These are phyloP conservation scores for Malassezia globosa DNA, from an alignment of 1,284 basidiomycete species.

Conservation along the genomic window DNA sequence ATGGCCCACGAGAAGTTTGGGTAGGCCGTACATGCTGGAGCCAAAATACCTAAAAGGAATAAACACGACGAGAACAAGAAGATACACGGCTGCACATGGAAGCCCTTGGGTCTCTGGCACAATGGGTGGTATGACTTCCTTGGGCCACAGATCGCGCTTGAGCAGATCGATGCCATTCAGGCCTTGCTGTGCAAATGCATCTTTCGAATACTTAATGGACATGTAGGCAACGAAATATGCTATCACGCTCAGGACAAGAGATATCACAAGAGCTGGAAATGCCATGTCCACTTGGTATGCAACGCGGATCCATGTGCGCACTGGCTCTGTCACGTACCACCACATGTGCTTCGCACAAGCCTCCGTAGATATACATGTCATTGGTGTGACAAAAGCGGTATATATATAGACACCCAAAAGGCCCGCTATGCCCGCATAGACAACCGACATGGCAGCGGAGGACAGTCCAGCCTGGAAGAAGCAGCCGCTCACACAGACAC, in stretches of 20 bases:
- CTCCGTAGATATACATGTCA: no score
- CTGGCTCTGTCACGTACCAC: not conserved
- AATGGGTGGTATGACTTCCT: not conserved
- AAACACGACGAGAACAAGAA: constrained; percentile 56
- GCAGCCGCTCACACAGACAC: no score
- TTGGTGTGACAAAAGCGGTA: no score
- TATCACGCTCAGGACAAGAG: constrained; percentile 21
- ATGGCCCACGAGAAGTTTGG: not conserved
- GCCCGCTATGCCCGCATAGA: no score
- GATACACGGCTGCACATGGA: constrained; percentile 77
- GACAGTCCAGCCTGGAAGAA: no score
- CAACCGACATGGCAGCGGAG: no score
- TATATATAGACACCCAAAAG: no score
- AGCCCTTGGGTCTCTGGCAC: constrained; percentile 90
- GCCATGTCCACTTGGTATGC: constrained; percentile 5
- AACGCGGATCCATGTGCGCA: not conserved
- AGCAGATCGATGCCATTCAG: constrained; percentile 40
- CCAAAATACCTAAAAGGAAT: constrained; percentile 44
- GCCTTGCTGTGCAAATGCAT: constrained; percentile 30
- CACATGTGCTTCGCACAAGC: no score
- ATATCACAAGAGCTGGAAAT: constrained; percentile 11
- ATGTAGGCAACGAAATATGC: constrained; percentile 21
- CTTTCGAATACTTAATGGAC: constrained; percentile 22
- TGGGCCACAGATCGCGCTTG: constrained; percentile 17
- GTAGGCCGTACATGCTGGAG: constrained; percentile 8